Base-by-base conservation (phyloP, 176 grass and related monocot species). In the Calamus simplicifolius region DNA sequence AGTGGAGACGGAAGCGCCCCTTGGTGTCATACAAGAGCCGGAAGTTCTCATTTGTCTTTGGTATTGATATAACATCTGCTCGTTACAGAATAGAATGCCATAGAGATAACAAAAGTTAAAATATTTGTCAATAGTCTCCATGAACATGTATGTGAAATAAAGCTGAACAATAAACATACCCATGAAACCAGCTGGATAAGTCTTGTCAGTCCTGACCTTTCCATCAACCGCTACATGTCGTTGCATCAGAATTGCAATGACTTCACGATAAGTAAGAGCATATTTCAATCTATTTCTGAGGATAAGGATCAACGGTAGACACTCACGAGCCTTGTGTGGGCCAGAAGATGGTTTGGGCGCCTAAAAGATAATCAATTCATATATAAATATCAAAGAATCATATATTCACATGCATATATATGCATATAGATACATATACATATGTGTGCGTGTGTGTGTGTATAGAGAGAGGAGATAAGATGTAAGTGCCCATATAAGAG, bases 11-110 rank as follows among this genome's bases (percentile, higher is more conserved):
- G 56, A 59, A 70, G 6, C 68, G 56, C 5, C 68, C 68, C 19
- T 70, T 70, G 43, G 56, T 59, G 68, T 70, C 68, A 51, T 70
- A 70, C 48, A 70, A 56, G 18, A 70, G 56, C 4, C 68, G 56
- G 29, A 70, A 70, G 6, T 59, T 70, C 56, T 70, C 68, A 51
- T 70, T 70, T 18, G 68, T 70, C 56, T 70, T 59, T 6, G 68
- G 68, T 5, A 70, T 70, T 5, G 68, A 70, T 19, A 70, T 35
- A 59, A 59, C 68, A 70, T 70, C 68, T 70, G 48, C 55, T 29
- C 5, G 10, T 56, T 68, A 15, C 61, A 64, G 3, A n/a, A 35
- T 35, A 35, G 30, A 7, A 1, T 8, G 30, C 30, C 30, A 35
- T 35, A 35, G 30, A 35, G 7, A 7, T 35, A 35, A 1, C 30